These are phyloP conservation scores for Excoecaria cochinchinensis DNA, from an alignment of 345 rosid genomes.

Conservation along the genomic window DNA sequence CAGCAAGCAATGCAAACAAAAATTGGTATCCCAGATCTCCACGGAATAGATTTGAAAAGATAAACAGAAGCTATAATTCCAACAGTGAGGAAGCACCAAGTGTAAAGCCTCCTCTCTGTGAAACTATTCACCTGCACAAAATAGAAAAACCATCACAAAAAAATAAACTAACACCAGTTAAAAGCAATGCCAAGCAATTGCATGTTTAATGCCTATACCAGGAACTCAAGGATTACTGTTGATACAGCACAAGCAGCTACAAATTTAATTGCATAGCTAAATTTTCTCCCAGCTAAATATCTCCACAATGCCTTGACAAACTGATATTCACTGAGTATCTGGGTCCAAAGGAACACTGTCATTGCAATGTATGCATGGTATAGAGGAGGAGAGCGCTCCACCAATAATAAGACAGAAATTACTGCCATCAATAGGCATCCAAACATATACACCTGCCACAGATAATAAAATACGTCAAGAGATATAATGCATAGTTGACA, in stretches of 20 bases:
- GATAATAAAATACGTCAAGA: slow-evolving; percentile 30
- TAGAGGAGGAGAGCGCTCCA: slow-evolving; percentile 85
- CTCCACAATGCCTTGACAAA: slow-evolving; percentile 64
- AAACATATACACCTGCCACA: slow-evolving; percentile 54
- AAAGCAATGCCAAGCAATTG: slow-evolving; percentile 7
- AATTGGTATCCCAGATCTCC: slow-evolving; percentile 76
- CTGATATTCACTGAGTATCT: slow-evolving; percentile 59
- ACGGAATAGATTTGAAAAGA: slow-evolving; percentile 60
- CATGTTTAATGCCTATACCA: slow-evolving; percentile 50
- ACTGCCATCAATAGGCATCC: slow-evolving; percentile 68
- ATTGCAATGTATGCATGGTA: slow-evolving; percentile 83
- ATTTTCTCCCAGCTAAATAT: slow-evolving; percentile 47
- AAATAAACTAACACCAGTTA: slow-evolving; percentile 14
- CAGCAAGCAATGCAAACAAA: slow-evolving; percentile 76
- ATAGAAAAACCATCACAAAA: slow-evolving; percentile 24
- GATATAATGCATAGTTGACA: slow-evolving; percentile 1
- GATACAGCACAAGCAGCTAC: slow-evolving; percentile 51
- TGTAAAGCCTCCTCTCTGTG: slow-evolving; percentile 88
- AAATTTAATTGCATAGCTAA: slow-evolving; percentile 46
- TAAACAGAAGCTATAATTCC: slow-evolving; percentile 58
- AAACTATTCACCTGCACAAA: slow-evolving; percentile 85
- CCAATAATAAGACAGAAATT: slow-evolving; percentile 42
- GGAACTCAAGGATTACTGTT: slow-evolving; percentile 62
- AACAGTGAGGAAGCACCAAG: slow-evolving; percentile 72
- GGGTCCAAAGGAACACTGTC: slow-evolving; percentile 91